A percentile compares a stretch with the other conserved stretches of the same genome.
phyloP scores from a whole-genome alignment of 768 basidiomycete genomes.

The Termitomyces sp. region DNA sequence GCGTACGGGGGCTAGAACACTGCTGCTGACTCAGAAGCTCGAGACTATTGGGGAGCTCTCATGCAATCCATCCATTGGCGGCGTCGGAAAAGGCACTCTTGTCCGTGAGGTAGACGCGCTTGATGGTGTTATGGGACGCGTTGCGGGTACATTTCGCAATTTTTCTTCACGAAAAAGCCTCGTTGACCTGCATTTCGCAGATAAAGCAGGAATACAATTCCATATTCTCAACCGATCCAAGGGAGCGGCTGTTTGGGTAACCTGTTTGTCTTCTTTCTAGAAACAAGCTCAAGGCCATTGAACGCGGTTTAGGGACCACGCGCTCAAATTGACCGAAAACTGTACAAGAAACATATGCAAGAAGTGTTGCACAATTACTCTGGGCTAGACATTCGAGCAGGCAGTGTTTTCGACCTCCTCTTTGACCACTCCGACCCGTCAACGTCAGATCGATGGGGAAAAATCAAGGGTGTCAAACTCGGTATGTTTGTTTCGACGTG shows the following conservation, averaged over 20 bases:
- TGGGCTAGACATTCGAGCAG: constrained; percentile 65
- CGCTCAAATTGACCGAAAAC: constrained; percentile 81
- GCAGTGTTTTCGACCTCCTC: constrained; percentile 76
- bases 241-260: constrained; percentile 86
- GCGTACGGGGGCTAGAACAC: constrained; percentile 74
- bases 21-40: constrained; percentile 78
- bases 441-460: constrained; percentile 40
- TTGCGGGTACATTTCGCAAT: constrained; percentile 57
- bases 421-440: constrained; percentile 45
- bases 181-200: constrained; percentile 29
- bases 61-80: constrained; percentile 91
- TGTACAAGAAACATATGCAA: constrained; percentile 87
- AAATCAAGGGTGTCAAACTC: constrained; percentile 61
- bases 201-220: constrained; percentile 87
- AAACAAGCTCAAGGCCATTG: background rate
- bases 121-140: constrained; percentile 79
- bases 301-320: constrained; percentile 65
- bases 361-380: constrained; percentile 58
- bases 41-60: constrained; percentile 81
- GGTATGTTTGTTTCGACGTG: constrained; percentile 34
- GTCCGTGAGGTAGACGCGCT: constrained; percentile 91
- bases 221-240: constrained; percentile 82
- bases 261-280: constrained; percentile 16
- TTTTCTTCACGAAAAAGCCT: background rate
- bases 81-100: constrained; percentile 88